Conservation (phyloP, 2,329 filamentous ascomycete genomes). For the Aureobasidium sp. region DNA sequence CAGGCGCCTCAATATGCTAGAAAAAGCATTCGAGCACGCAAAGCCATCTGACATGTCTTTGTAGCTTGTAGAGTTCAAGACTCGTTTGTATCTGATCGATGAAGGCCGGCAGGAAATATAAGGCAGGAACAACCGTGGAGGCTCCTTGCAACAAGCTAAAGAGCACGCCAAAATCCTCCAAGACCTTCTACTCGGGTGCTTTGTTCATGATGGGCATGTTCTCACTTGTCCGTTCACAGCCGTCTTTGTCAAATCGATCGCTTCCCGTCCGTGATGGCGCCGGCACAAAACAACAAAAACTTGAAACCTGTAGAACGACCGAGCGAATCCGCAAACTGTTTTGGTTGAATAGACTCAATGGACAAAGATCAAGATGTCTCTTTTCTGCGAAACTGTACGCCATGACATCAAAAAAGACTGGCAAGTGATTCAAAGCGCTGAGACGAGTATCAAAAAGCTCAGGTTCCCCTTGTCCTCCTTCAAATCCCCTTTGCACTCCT, state of each 20-base stretch:
- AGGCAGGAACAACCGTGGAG: slow-evolving; percentile 1
- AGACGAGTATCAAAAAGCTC: neutral
- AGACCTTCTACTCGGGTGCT: no score
- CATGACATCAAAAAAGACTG: neutral
- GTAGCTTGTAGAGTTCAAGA: neutral
- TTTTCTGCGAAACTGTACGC: no score
- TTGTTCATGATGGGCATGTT: neutral
- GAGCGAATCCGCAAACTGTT: neutral
- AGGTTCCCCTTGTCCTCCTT: neutral
- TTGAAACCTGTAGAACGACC: neutral
- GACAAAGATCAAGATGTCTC: no score
- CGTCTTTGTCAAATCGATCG: neutral
- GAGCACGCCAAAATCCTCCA: neutral
- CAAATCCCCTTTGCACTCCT: slow-evolving; percentile 4
- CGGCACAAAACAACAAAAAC: neutral
- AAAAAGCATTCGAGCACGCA: slow-evolving; percentile 3
- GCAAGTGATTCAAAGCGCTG: no score
- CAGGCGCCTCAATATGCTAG: neutral
- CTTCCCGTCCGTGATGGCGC: neutral
- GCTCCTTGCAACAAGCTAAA: neutral
- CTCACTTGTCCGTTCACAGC: neutral
- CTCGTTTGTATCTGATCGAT: neutral
- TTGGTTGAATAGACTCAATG: slow-evolving; percentile 1
- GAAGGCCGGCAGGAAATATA: neutral
- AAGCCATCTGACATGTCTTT: neutral